Evolutionary conservation across 2,329 filamentous ascomycete genomes (phyloP), one percentile per base, ranked within the genome.

Genomic region (Elsinoe australis): DNA sequence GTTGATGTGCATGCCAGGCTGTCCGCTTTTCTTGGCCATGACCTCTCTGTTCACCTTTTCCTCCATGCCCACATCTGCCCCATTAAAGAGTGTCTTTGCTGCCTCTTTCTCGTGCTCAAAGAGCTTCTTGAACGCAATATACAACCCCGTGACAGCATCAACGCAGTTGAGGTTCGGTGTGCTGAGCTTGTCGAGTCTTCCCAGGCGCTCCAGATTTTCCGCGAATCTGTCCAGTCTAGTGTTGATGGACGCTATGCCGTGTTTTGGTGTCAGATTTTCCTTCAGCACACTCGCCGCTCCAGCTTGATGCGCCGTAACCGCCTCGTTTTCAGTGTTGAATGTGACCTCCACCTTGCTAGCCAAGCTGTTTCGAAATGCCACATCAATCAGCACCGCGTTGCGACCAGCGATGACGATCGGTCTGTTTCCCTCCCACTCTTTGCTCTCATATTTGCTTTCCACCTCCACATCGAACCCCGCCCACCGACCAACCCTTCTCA

Each of bases 91-190:
- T 3, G 49, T 44, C 29, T 51, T 54, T 6, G 56, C 62, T 53
- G 71, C 75, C 49, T 76, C 71, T 52, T 82, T 67, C 59, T 92
- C 85, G 71, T 85, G 83, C 36, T 78, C 71, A 58, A 85, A 79
- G n/a, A 94, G 67, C 55, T 73, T 80, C 51, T 75, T 71, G 51
- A 92, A 67, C 58, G 83, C 85, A 49, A 75, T 75, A 61, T 83
- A 86, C 4, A 94, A 71, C 2, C 85, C 85, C 3, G 78, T 79
- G 35, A 90, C 71, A 0, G 86, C 86, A 60, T 87, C 83, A 60
- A 86, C 84, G 61, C 85, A 85, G 56, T 86, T 86, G 5, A 90
- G 71, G 4, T 76, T 76, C 1, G 79, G 80, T 22, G 75, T 73
- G 62, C 85, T 87, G 46, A 90, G 72, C 56, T 79, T 82, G 61